Base-by-base conservation (phyloP, 2,329 filamentous ascomycete species). In the Ophiostoma perfectum region DNA sequence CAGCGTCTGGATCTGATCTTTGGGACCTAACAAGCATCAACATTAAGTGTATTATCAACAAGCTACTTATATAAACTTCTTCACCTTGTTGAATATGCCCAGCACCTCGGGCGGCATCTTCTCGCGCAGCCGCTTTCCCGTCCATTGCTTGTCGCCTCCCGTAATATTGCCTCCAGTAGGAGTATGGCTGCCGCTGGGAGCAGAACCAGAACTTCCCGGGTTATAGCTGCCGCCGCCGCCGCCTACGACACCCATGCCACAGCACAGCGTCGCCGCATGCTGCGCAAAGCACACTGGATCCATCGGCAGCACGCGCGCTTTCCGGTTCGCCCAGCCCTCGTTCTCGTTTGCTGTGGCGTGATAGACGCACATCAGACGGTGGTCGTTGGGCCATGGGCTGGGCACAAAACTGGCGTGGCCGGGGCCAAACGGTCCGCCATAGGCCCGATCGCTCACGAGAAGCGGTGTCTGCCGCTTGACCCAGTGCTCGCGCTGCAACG, bases 101-200 rank as follows among this genome's bases (percentile, higher is more conserved):
- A 9, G n/a, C 63, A 64, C n/a, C 42, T 64, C 63, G 9, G 63
- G 14, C 18, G 63, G 63, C 63, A 64, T 64, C 41, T 64, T 64
- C 4, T 64, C 42, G 5, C 41, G 41, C 5, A 64, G 41, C 9
- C 63, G 63, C 9, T 44, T 18, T 12, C 9, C 42, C 11, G 63
- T 64, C 63, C 63, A 64, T 18, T 3, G 5, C 42, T 64, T 64
- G 12, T 64, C 63, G 42, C 63, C 63, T 41, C 63, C 63, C 4
- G 42, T 64, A n/a, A 64, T 12, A 18, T 44, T 44, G 9, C 18
- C 42, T 4, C 41, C 63, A 11, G 8, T 64, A 6, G 63, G 63
- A 0, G 39, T 5, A 12, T 41, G 5, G 5, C 42, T 42, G 63
- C 41, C 41, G 27, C 27, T 27, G 27, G 27, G 27, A 27, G 27